These are phyloP conservation scores for Cyclocybe cylindracea DNA, from an alignment of 768 basidiomycete species.

Conservation along the genomic window DNA sequence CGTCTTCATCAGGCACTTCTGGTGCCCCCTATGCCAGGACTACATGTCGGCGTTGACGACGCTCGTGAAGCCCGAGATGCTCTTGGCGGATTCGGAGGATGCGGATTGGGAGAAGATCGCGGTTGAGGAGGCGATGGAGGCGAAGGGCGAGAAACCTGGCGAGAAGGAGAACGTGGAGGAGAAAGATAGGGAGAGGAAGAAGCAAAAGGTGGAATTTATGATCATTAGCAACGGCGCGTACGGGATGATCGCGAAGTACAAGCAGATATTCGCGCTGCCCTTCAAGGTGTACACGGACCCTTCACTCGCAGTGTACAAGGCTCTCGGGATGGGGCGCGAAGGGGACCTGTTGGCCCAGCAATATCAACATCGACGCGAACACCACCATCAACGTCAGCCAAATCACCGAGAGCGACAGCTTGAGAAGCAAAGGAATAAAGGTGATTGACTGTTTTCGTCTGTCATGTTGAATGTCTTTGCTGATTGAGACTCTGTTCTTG, in stretches of 20 bases:
- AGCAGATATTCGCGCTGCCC: conserved; percentile 71
- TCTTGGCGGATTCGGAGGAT: conserved; percentile 22
- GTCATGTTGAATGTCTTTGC: not conserved
- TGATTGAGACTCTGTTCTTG: no score
- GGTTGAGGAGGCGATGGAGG: conserved; percentile 6
- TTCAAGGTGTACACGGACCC: conserved; percentile 85
- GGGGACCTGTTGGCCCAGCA: conserved; percentile 12
- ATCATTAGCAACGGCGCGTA: conserved; percentile 81
- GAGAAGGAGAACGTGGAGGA: not conserved
- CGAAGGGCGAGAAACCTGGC: not conserved
- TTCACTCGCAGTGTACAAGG: conserved; percentile 61
- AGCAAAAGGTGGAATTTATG: conserved; percentile 56
- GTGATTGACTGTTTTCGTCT: conserved; percentile 3
- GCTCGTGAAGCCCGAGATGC: conserved; percentile 44
- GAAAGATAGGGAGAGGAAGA: not conserved
- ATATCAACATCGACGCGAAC: conserved; percentile 4
- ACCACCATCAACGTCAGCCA: not conserved
- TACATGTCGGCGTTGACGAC: conserved; percentile 71
- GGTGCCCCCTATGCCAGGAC: conserved; percentile 87
- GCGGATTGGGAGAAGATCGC: conserved; percentile 12
- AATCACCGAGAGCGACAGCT: not conserved
- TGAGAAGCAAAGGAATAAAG: conserved; percentile 6
- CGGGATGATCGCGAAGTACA: conserved; percentile 76
- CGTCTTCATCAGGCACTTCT: conserved; percentile 87
- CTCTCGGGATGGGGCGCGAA: conserved; percentile 67